Evolutionary conservation across 2,329 filamentous ascomycete species (phyloP), one percentile per base, ranked within the genome.

Genomic region (Diaporthe sp.): DNA sequence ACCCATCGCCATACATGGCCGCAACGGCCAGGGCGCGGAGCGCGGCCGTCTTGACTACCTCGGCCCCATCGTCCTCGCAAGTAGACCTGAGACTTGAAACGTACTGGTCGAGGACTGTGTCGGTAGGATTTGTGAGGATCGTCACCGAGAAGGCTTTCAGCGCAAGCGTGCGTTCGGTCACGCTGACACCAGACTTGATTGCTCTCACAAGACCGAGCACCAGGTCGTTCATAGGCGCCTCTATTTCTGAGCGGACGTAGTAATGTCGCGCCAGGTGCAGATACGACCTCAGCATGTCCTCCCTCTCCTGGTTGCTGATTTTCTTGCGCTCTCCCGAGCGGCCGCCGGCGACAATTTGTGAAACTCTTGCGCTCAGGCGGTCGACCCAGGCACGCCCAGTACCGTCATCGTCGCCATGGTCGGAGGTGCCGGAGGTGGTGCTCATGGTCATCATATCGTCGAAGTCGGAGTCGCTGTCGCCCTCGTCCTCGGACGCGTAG

Each of bases 11-110:
- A 78, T 94, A 96, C 78, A 94, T 91, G 1, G 93, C 90, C 32
- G 91, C 91, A n/a, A 93, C 88, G 47, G 91, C 90, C 70, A 97
- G 89, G 17, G 93, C 89, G 79, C 93, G 91, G n/a, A 97, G 92
- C 0, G 94, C 92, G 27, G 89, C 90, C 30, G 89, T 88, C 82
- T 95, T 96, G 76, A 92, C 86, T 56, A 88, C 86, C 3, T 92
- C 88, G 5, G 92, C 92, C 76, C 95, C 92, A 3, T 93, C 92
- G 75, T 96, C 92, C 42, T 92, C 88, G 77, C 94, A 91, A 4
- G 88, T 87, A 35, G 86, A 86, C 80, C 92, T 93, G 65, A 96
- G 84, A 4, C 88, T 81, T 5, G 86, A 82, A 68, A 88, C 87
- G 4, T 91, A 87, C 35, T 87, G 85, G 65, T 93, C 92, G 79